Base-by-base conservation (phyloP, 2,329 filamentous ascomycete genomes). In the Fusarium newnesense region DNA sequence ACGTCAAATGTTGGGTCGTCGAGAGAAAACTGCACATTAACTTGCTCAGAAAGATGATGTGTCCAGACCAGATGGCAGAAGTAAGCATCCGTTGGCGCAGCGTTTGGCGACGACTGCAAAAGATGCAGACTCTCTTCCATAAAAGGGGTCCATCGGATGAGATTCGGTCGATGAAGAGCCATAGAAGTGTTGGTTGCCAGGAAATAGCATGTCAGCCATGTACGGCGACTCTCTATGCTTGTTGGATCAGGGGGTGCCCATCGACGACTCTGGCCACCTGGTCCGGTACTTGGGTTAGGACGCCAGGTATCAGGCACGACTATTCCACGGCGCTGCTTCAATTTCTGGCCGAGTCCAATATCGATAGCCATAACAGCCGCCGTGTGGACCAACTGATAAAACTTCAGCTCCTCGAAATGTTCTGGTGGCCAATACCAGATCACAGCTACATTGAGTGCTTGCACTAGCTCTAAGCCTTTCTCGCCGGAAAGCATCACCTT, bases 341-440 rank as follows among this genome's bases (percentile, higher is more conserved):
- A 12, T 54, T 76, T 79, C 61, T 78, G 88, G 21, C 92, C 93
- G 11, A 97, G 88, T 1, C 94, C 94, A 39, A 97, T 88, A 75
- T 97, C 94, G 61, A 97, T 90, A 32, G 92, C 92, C 91, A 97
- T 94, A 75, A 94, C 88, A 53, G 92, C 92, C 5, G 93, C 92
- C 78, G 94, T 90, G 80, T 97, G 94, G 50, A 94, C 90, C 73
- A 96, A 88, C 83, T 96, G 93, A 83, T 96, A 97, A 80, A 96
- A 97, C 79, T 96, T 96, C 78, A 96, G 89, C 82, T 96, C 93
- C 77, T 97, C 94, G 67, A 93, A 93, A 76, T 93, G 89, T 74
- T 96, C 91, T 0, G 94, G 94, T 21, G 94, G 94, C 80, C 91
- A 91, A 80, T 97, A 97, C 93, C 94, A 97, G 26, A 95, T 88